Conservation (phyloP, 352 stramenopile species). For the Discostella stelligera region DNA sequence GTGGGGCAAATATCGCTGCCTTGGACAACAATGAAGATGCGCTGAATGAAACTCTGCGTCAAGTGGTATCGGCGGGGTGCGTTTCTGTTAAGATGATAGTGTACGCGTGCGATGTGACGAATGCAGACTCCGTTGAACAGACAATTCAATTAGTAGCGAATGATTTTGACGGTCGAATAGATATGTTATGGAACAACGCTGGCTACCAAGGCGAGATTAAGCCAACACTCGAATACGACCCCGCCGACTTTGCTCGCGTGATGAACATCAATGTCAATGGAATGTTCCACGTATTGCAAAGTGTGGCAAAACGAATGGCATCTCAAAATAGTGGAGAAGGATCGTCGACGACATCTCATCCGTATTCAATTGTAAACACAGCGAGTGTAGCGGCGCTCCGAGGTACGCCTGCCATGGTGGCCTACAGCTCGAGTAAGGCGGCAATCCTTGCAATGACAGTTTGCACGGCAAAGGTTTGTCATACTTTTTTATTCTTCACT, state of each 20-base stretch:
- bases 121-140: conserved; percentile 49
- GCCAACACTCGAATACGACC: conserved; percentile 79
- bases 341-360: conserved; percentile 31
- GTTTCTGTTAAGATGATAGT: conserved; percentile 12
- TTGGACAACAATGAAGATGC: conserved; percentile 66
- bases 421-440: conserved; percentile 80
- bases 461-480: conserved; percentile 43
- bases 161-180: conserved; percentile 59
- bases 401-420: conserved; percentile 82
- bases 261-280: conserved; percentile 86
- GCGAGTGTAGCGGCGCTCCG: conserved; percentile 76
- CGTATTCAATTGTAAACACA: conserved; percentile 82
- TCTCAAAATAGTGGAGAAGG: conserved; percentile 33
- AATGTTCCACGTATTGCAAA: conserved; percentile 83
- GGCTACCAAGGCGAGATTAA: conserved; percentile 84
- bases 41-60: conserved; percentile 62
- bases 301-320: conserved; percentile 74
- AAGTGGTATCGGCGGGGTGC: conserved; percentile 26
- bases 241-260: conserved; percentile 76
- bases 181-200: conserved; percentile 86
- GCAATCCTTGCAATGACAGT: conserved; percentile 80
- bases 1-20: conserved; percentile 70
- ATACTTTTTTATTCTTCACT: conserved; percentile 20
- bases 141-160: conserved; percentile 50
- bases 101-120: conserved; percentile 73